These are phyloP conservation scores for Scutellaria barbata DNA, from an alignment of 257 asterid genomes.

Conservation along the genomic window DNA sequence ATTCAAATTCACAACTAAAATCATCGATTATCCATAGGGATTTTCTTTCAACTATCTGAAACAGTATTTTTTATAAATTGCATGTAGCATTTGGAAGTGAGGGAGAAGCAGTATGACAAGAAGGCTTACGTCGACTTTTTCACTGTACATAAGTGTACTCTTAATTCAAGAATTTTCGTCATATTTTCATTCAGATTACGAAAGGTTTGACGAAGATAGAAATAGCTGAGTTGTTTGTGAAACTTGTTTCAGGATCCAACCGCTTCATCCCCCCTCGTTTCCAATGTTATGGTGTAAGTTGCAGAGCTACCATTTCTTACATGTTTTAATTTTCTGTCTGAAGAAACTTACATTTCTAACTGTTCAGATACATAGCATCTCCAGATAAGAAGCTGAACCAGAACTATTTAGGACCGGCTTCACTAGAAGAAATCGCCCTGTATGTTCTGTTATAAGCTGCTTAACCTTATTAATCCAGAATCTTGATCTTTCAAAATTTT, in stretches of 20 bases:
- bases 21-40: no score
- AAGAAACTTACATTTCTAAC: slow-evolving; percentile 27
- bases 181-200: slow-evolving; percentile 3
- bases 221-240: background rate
- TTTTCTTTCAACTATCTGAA: no score
- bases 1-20: background rate
- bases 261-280: slow-evolving; percentile 58
- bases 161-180: slow-evolving; percentile 2
- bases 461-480: background rate
- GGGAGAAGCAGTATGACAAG: slow-evolving; percentile 96
- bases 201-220: background rate
- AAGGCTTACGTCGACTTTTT: slow-evolving; percentile 75
- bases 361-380: slow-evolving; percentile 78
- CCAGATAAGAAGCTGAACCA: slow-evolving; percentile 72
- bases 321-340: background rate
- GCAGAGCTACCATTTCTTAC: slow-evolving; percentile 14
- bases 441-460: slow-evolving; percentile 32
- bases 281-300: slow-evolving; percentile 88
- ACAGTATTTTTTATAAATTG: background rate
- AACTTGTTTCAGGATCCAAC: slow-evolving; percentile 57
- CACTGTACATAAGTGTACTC: slow-evolving; percentile 56
- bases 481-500: background rate
- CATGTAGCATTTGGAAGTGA: slow-evolving; percentile 82
- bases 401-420: slow-evolving; percentile 91
- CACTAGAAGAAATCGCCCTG: slow-evolving; percentile 85